These are phyloP conservation scores for Arthrobotrys iridis DNA, from an alignment of 2,329 filamentous ascomycete genomes.

Conservation along the genomic window DNA sequence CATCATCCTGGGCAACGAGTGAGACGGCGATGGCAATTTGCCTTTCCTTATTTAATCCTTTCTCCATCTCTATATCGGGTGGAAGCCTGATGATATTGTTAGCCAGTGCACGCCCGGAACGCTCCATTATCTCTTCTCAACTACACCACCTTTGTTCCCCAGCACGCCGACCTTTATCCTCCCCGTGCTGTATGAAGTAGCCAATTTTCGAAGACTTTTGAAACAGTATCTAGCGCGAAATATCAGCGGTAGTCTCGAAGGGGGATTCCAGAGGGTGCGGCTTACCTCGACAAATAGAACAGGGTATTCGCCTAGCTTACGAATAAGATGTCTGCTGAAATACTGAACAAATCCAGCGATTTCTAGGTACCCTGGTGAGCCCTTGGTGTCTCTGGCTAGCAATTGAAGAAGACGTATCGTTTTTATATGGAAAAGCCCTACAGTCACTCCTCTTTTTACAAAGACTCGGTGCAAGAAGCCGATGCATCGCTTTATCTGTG, in stretches of 20 bases:
- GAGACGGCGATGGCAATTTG: constrained; percentile 83
- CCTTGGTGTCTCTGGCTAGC: constrained; percentile 88
- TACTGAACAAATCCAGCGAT: constrained; percentile 92
- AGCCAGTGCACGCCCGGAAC: not conserved
- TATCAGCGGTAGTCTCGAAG: not conserved
- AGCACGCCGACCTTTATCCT: constrained; percentile 75
- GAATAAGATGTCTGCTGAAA: constrained; percentile 80
- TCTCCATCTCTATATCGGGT: constrained; percentile 83
- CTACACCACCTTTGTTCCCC: constrained; percentile 59
- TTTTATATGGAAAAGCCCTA: constrained; percentile 89
- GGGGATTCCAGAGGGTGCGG: not conserved
- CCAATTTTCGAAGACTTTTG: constrained; percentile 86
- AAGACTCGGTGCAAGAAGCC: constrained; percentile 93
- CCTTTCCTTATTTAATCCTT: constrained; percentile 71
- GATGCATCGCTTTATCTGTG: constrained; percentile 89
- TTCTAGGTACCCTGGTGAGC: constrained; percentile 81
- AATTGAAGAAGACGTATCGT: constrained; percentile 87
- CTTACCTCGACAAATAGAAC: constrained; percentile 79
- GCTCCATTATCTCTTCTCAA: not conserved
- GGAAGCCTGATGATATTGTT: constrained; percentile 65
- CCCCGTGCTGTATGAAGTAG: constrained; percentile 89
- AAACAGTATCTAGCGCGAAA: constrained; percentile 73
- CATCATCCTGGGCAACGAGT: constrained; percentile 78
- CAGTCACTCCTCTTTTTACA: constrained; percentile 91
- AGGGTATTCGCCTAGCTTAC: constrained; percentile 84